A percentile compares a stretch with the other conserved stretches of the same genome.
Evolutionary conservation across 176 grass and related monocot species (phyloP).

Genomic region (Triticum dicoccoides): DNA sequence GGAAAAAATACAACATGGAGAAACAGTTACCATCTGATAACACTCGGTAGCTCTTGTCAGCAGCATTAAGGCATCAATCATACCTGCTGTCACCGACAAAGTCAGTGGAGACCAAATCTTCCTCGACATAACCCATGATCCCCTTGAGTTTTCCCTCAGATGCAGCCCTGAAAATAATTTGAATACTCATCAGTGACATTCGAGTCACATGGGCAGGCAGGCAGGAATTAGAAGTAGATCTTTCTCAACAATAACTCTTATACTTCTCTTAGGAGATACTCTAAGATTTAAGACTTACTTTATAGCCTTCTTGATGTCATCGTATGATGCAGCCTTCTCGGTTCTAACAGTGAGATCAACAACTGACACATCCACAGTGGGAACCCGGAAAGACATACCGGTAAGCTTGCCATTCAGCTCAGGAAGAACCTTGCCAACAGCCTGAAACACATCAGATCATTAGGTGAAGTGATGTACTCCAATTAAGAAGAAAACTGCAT

Average conservation of each 20-base stretch:
- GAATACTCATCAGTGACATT: background rate
- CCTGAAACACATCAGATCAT: conserved; percentile 25
- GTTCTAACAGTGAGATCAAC: conserved; percentile 75
- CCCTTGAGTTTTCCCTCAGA: conserved; percentile 82
- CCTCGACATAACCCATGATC: conserved; percentile 77
- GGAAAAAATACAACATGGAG: background rate
- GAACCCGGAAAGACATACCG: conserved; percentile 74
- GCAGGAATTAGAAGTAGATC: background rate
- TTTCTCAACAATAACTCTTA: background rate
- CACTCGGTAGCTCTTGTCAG: background rate
- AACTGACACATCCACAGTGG: conserved; percentile 72
- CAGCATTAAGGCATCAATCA: background rate
- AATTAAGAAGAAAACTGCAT: background rate
- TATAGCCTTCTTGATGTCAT: conserved; percentile 59
- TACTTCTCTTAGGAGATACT: background rate
- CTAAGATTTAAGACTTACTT: conserved; percentile 39
- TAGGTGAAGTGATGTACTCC: background rate
- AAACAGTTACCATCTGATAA: background rate
- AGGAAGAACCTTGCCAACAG: conserved; percentile 82
- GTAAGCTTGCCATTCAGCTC: conserved; percentile 73
- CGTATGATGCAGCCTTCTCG: conserved; percentile 56
- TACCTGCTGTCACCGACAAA: conserved; percentile 86
- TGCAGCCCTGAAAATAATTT: conserved; percentile 45
- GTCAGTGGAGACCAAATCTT: conserved; percentile 79
- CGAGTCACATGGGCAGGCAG: too few species aligned